These are phyloP conservation scores for Neonectria magnoliae DNA, from an alignment of 2,329 filamentous ascomycete species.

Conservation along the genomic window DNA sequence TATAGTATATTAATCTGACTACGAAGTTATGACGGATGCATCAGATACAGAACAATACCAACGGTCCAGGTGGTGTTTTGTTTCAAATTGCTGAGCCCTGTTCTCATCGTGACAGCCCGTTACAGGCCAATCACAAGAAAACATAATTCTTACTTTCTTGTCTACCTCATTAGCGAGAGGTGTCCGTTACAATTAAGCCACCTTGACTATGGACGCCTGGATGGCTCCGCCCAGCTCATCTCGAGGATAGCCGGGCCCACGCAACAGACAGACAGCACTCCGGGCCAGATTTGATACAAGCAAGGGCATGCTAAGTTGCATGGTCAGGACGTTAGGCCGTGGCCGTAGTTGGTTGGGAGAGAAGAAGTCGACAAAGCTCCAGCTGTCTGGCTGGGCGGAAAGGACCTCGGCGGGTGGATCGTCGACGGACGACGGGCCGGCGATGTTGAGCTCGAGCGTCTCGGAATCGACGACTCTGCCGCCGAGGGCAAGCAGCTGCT, in stretches of 20 bases:
- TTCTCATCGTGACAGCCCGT: not conserved
- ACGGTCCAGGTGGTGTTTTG: conserved; percentile 28
- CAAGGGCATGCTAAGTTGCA: conserved; percentile 31
- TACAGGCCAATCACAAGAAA: not conserved
- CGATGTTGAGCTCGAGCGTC: conserved; percentile 37
- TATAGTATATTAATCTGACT: conserved; percentile 23
- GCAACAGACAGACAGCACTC: conserved; percentile 35
- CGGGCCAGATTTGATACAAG: conserved; percentile 34
- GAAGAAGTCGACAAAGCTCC: conserved; percentile 43
- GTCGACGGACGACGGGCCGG: conserved; percentile 7
- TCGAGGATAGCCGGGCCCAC: conserved; percentile 40
- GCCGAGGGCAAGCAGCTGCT: conserved; percentile 39
- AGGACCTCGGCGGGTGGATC: conserved; percentile 8
- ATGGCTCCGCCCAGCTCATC: conserved; percentile 40
- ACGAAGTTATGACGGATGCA: conserved; percentile 38
- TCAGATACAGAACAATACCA: conserved; percentile 31
- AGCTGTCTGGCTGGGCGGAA: conserved; percentile 38
- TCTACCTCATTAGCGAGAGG: not conserved
- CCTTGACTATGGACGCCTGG: conserved; percentile 33
- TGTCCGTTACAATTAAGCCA: conserved; percentile 6
- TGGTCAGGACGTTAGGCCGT: conserved; percentile 19
- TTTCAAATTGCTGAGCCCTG: not conserved
- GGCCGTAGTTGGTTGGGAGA: conserved; percentile 29
- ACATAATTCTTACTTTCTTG: no score
- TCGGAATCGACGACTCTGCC: conserved; percentile 36